Evolutionary conservation across 306 rosid species (phyloP).

Genomic region (Carpinus viminea): DNA sequence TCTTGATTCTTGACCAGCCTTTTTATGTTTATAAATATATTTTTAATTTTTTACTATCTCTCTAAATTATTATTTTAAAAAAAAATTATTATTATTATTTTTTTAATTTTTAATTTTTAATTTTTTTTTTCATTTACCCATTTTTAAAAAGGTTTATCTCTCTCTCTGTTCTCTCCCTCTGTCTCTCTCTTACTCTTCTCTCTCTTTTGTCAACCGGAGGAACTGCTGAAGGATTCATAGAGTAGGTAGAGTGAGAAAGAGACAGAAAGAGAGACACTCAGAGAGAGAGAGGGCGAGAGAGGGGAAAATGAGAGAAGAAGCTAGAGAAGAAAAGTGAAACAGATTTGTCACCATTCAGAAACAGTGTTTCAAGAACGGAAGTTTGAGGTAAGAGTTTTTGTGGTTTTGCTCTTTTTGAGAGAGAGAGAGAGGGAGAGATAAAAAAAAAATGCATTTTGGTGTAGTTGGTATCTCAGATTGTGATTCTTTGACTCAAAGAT

Average conservation of each 20-base stretch:
- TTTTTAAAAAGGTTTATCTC: conserved; percentile 21
- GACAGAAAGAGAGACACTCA: neutral
- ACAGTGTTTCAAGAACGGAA: conserved; percentile 24
- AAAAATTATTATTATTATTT: too few relatives aligned
- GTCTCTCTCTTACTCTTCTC: neutral
- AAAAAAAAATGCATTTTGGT: conserved; percentile 32
- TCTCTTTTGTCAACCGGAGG: conserved; percentile 50
- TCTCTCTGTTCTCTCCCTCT: conserved; percentile 9
- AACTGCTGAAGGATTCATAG: conserved; percentile 16
- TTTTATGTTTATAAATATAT: neutral
- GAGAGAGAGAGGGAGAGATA: conserved; percentile 20
- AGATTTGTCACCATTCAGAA: conserved; percentile 31
- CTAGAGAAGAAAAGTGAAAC: conserved; percentile 27
- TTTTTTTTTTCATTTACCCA: conserved; percentile 17
- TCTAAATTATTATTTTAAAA: conserved; percentile 5
- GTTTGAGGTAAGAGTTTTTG: conserved; percentile 41
- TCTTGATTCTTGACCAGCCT: neutral
- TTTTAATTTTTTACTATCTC: neutral
- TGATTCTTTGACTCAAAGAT: conserved; percentile 32
- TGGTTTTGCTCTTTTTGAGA: conserved; percentile 5
- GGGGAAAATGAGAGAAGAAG: conserved; percentile 10
- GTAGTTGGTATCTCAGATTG: conserved; percentile 35
- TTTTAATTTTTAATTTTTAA: neutral
- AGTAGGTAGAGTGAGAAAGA: conserved; percentile 8
- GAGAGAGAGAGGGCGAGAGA: conserved; percentile 7